Evolutionary conservation across 352 stramenopile genomes (phyloP).

Genomic region (Phytophthora capsici): DNA sequence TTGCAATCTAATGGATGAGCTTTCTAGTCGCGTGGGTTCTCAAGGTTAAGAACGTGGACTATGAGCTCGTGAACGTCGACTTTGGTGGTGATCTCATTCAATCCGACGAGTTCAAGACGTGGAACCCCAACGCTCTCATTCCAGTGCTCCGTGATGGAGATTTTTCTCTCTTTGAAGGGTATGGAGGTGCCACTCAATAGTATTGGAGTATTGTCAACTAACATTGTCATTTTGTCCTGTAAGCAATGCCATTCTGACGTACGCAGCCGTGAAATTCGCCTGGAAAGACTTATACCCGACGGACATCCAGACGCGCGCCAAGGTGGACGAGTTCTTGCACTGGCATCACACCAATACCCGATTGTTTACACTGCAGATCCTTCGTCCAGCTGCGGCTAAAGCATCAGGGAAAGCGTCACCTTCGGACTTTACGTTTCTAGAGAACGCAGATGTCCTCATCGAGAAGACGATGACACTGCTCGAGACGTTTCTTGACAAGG

Average conservation of each 20-base stretch:
- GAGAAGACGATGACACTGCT: conserved; percentile 38
- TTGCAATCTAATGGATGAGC: background rate
- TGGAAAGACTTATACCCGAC: conserved; percentile 57
- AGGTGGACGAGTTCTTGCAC: conserved; percentile 58
- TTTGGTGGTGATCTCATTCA: conserved; percentile 29
- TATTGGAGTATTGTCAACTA: conserved; percentile 2
- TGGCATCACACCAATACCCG: conserved; percentile 56
- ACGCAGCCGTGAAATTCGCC: conserved; percentile 46
- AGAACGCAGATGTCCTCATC: conserved; percentile 41
- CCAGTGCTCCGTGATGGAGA: conserved; percentile 61
- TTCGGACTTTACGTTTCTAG: conserved; percentile 32
- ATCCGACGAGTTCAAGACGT: conserved; percentile 54
- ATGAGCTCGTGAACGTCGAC: conserved; percentile 49
- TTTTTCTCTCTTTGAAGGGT: conserved; percentile 64
- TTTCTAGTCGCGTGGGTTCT: conserved; percentile 40
- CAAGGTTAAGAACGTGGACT: conserved; percentile 50
- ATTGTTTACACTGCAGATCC: conserved; percentile 41
- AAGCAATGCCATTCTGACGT: conserved; percentile 57
- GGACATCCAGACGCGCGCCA: conserved; percentile 40
- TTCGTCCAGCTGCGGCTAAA: conserved; percentile 32
- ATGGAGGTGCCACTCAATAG: background rate
- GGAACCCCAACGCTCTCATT: conserved; percentile 61
- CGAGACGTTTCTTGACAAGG: conserved; percentile 48
- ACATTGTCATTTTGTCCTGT: too few species aligned
- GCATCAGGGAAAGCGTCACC: conserved; percentile 23